Evolutionary conservation across 257 asterid species (phyloP), one percentile per base, ranked within the genome.

Genomic region (Verbascum thapsus): DNA sequence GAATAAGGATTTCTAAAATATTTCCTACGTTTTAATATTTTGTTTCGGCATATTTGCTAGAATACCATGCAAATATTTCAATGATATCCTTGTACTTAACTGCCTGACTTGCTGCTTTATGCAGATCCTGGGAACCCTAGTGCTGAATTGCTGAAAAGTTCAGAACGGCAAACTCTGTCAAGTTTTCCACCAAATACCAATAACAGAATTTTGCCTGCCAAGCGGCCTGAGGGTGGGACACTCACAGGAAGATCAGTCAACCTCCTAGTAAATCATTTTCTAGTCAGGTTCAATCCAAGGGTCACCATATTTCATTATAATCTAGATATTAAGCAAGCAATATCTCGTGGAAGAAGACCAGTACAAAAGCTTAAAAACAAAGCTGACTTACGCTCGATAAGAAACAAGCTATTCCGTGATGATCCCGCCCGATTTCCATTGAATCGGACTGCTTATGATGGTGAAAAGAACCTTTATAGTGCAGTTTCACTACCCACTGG

Each of bases 381-480:
- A 70, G 49, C 69, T 50, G 68, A 72, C 50, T 70, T 78, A 42
- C 77, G 73, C 12, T 41, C 53, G 58, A 75, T 87, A 26, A 72
- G 79, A 20, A 76, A 79, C 44, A 73, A 84, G 72, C 74, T 82
- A 19, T 82, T 72, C 30, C 53, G 64, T 17, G 84, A 74, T 48
- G 61, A 83, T 16, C 77, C 80, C n/a, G 73, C 76, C 4, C 68
- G 60, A 5, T 84, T 84, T 70, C 95, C 92, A 7, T 18, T 61
- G 15, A 72, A 77, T 37, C 81, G 74, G 56, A 79, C 81, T 48
- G 79, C 87, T 13, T 88, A 81, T 61, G 96, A 88, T 7, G 94
- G 96, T 32, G 87, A 85, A 26, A 88, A 83, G 80, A 88, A 85
- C 59, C 77, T 88, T 16, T 88, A 79, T 44, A 85, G 96, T 71